These are phyloP conservation scores for Apiotrichum sp. DNA, from an alignment of 1,284 basidiomycete species.

Conservation along the genomic window DNA sequence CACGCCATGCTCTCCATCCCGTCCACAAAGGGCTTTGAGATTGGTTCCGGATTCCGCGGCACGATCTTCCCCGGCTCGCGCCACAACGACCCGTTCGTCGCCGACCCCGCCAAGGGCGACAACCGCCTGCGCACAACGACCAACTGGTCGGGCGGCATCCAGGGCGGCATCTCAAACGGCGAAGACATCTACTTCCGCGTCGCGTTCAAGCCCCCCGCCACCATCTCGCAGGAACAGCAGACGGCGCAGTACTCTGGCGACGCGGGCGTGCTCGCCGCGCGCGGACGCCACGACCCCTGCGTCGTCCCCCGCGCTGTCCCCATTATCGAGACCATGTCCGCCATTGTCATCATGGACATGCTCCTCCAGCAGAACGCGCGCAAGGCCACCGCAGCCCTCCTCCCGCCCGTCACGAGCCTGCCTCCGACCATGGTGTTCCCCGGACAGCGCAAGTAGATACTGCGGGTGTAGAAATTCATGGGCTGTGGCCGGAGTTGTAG, in stretches of 20 bases:
- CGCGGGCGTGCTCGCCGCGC: slow-evolving; percentile 75
- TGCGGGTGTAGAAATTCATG: no score
- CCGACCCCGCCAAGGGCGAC: slow-evolving; percentile 53
- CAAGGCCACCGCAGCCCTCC: slow-evolving; percentile 57
- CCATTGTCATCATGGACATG: slow-evolving; percentile 89
- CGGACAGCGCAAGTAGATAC: slow-evolving; percentile 27
- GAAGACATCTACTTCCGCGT: slow-evolving; percentile 97
- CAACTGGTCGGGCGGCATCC: slow-evolving; percentile 96
- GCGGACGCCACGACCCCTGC: slow-evolving; percentile 94
- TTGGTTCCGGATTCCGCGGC: slow-evolving; percentile 94
- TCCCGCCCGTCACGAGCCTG: slow-evolving; percentile 73
- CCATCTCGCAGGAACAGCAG: slow-evolving; percentile 84
- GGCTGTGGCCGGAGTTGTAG: neutral
- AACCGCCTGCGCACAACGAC: slow-evolving; percentile 68
- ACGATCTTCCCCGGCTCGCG: slow-evolving; percentile 87
- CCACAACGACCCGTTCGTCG: slow-evolving; percentile 89
- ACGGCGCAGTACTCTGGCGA: slow-evolving; percentile 93
- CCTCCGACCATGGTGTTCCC: slow-evolving; percentile 64
- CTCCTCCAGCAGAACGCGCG: slow-evolving; percentile 81
- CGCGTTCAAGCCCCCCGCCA: slow-evolving; percentile 97
- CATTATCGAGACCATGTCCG: slow-evolving; percentile 98
- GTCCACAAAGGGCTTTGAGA: slow-evolving; percentile 96
- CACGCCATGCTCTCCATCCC: slow-evolving; percentile 99
- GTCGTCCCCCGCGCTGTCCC: slow-evolving; percentile 95
- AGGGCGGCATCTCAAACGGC: slow-evolving; percentile 96